Percentiles rank a stretch among this genome's conserved stretches.
Conservation (phyloP, 2,329 filamentous ascomycete species). For the Cladosporium sp. region DNA sequence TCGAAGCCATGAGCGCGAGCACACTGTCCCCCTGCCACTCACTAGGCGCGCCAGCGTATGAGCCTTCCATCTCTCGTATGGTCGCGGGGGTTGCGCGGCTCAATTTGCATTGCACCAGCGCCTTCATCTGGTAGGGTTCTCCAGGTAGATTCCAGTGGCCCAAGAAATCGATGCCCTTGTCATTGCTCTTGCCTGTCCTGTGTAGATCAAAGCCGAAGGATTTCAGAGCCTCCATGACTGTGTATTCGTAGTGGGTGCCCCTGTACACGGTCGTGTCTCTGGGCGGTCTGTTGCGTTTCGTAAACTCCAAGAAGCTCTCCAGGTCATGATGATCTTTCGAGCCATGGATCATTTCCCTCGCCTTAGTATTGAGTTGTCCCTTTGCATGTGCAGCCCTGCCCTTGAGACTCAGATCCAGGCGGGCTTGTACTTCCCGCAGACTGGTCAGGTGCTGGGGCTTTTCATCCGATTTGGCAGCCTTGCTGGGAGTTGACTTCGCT, state of each 20-base stretch:
- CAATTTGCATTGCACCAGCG: constrained; percentile 65
- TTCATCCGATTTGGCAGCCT: background rate
- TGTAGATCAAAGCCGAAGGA: constrained; percentile 60
- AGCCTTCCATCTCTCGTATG: constrained; percentile 73
- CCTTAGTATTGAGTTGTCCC: background rate
- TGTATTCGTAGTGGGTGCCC: constrained; percentile 76
- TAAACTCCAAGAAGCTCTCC: constrained; percentile 60
- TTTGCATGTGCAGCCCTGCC: background rate
- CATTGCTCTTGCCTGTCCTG: constrained; percentile 61
- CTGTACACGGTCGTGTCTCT: constrained; percentile 57
- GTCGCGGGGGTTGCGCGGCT: constrained; percentile 51
- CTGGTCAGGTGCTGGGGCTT: background rate
- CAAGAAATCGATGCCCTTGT: constrained; percentile 69
- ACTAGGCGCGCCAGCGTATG: constrained; percentile 66
- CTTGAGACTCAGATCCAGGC: constrained; percentile 4
- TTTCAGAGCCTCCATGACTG: constrained; percentile 51
- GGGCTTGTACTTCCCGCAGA: constrained; percentile 7
- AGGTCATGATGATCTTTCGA: constrained; percentile 56
- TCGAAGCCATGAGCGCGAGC: constrained; percentile 66
- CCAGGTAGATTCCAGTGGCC: constrained; percentile 62
- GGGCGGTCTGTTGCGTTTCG: constrained; percentile 52
- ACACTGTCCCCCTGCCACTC: constrained; percentile 64
- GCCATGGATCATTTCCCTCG: background rate
- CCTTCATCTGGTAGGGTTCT: constrained; percentile 27
- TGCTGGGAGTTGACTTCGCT: background rate